Evolutionary conservation across 1,139 yeast species (phyloP), one percentile per base, ranked within the genome.

Genomic region (Sugiyamaella japonica): DNA sequence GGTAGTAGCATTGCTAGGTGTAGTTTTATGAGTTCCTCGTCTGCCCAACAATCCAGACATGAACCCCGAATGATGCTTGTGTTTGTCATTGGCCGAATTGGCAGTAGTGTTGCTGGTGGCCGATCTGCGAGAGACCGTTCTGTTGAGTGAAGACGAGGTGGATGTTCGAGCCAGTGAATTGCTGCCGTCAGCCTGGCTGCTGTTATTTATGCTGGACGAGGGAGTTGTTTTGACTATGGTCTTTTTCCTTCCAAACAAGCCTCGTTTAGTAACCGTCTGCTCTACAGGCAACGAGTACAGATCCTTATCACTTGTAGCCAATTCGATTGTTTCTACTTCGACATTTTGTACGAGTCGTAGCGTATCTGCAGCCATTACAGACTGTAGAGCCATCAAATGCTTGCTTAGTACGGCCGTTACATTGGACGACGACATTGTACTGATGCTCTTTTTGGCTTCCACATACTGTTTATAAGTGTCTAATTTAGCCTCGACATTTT

Each of bases 261-360:
- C 64, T 7, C 66, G 57, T 39, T 66, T 65, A 54, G 64, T 65
- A 44, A 66, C 64, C 17, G 68, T 64, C 20, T 68, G 67, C 31
- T 70, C 67, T 8, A 67, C 66, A 5, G 74, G 73, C 7, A 72
- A 63, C 1, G 70, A 60, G 12, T 65, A 61, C 57, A 72, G 56
- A 49, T 72, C 74, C 52, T 68, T 78, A 62, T 86, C 93, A 10
- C 86, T 89, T 0, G 95, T 95, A 52, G 87, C 91, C 58, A 85
- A 82, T 68, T 89, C 95, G 61, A 95, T 89, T 15, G 95, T 83
- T 69, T 93, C 97, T 53, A 91, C 84, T 63, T 87, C 95, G 13
- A 91, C 98, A 66, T 89, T 96, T 28, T 84, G 80, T 54, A 79
- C 78, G 37, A 91, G 84, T 59, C 96, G 80, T 48, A 73, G 72